Base-by-base conservation (phyloP, 2,329 filamentous ascomycete species). In the Fusarium brevicatenulatum region DNA sequence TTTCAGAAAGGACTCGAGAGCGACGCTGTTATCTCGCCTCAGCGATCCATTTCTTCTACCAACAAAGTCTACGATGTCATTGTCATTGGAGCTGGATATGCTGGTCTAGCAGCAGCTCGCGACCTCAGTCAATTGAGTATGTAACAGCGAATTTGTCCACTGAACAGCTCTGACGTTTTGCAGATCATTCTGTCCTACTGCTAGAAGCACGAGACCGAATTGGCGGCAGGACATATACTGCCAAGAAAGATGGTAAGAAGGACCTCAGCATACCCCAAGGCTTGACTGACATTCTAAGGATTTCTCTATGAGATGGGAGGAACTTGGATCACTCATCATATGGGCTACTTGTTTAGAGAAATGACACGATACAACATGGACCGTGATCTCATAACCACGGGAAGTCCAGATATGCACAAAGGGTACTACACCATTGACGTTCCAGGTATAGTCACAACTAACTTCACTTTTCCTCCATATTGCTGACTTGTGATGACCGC, bases 401-500 rank as follows among this genome's bases (percentile, higher is more conserved):
- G 30, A 52, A 52, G 49, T 21, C 49, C 49, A 0, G 32, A 52
- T 5, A 52, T 52, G 32, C n/a, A 52, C 8, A 36, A 52, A 8
- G 49, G 49, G 6, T 52, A 36, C 2, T 52, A 52, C 18, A 52
- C 49, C 0, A 52, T 52, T 4, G 49, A 52, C 2, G 32, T 52
- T 21, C 49, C 32, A 36, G 49, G 49, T 25, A 52, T 2, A 0
- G 11, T 2, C 18, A 10, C 0, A 4, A 10, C 1, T 0, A 2
- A 15, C 2, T 4, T 11, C 16, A 11, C 0, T 15, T 21, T 2
- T 1, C 0, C 4, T 25, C 3, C 12, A 15, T 25, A 0, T 36
- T 10, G 0, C 32, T 52, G 12, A 52, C 9, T 1, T 2, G 8
- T 1, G 6, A 7, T 4, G 0, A 2, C 2, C 4, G 2, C 1